These are phyloP conservation scores for Eucalyptus shirleyi DNA, from an alignment of 345 rosid genomes.

Conservation along the genomic window DNA sequence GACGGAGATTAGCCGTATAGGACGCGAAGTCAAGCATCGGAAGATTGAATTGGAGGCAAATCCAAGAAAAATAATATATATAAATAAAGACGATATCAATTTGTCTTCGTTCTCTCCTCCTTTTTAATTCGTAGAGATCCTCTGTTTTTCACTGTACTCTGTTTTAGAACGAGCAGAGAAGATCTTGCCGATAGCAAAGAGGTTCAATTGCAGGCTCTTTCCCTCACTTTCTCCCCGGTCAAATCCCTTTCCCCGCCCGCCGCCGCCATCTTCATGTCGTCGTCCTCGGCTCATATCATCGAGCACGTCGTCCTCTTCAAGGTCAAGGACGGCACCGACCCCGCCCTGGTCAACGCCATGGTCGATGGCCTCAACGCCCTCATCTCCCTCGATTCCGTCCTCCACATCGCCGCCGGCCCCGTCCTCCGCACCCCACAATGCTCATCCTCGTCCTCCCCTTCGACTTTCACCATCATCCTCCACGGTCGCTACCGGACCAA, in stretches of 20 bases:
- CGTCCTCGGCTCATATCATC: constrained; percentile 16
- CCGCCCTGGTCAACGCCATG: constrained; percentile 32
- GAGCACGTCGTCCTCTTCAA: constrained; percentile 85
- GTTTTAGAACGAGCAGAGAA: not conserved
- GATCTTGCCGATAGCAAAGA: not conserved
- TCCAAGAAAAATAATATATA: not conserved
- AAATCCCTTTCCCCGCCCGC: not conserved
- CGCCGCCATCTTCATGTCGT: not conserved
- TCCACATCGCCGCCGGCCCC: constrained; percentile 49
- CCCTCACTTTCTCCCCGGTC: not conserved
- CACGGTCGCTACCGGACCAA: constrained; percentile 70
- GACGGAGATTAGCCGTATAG: not conserved
- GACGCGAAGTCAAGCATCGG: not conserved
- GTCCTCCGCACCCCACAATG: constrained; percentile 19
- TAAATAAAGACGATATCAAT: not conserved
- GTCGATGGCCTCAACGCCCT: constrained; percentile 41
- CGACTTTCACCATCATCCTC: constrained; percentile 61
- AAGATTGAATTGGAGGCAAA: not conserved
- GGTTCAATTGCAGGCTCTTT: not conserved
- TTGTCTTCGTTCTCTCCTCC: not conserved
- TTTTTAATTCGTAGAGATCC: not conserved
- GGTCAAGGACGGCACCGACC: constrained; percentile 38
- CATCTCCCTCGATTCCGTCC: constrained; percentile 31
- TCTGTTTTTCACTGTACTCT: not conserved
- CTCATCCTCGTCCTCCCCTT: constrained; percentile 1